Percentiles rank a stretch among this genome's conserved stretches.
These are phyloP conservation scores for Schizophyllum commune DNA, from an alignment of 1,284 basidiomycete species.

Conservation along the genomic window DNA sequence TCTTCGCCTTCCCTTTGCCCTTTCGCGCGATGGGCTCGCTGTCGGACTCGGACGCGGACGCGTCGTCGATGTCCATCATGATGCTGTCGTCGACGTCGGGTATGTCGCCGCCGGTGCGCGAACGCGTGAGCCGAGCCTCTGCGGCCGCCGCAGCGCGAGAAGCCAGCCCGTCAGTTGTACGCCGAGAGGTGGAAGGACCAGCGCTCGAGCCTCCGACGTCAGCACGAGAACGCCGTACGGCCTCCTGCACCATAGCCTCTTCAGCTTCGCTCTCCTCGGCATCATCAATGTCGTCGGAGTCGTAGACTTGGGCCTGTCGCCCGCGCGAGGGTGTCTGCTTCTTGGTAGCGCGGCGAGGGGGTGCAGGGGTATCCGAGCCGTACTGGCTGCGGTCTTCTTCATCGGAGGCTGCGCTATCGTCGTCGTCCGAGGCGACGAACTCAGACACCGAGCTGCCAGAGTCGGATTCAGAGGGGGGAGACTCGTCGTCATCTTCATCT, in stretches of 20 bases:
- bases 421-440: conserved; percentile 37
- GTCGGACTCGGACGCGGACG: conserved; percentile 25
- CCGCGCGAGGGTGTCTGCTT: background rate
- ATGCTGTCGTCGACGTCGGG: conserved; percentile 22
- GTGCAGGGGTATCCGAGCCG: background rate
- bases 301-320: conserved; percentile 7
- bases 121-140: conserved; percentile 38
- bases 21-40: conserved; percentile 25
- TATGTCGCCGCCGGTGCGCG: conserved; percentile 21
- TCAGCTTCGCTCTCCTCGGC: conserved; percentile 37
- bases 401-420: conserved; percentile 18
- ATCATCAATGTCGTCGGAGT: conserved; percentile 17
- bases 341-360: background rate
- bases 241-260: conserved; percentile 46
- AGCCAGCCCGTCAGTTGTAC: conserved; percentile 26
- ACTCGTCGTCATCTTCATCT: conserved; percentile 31
- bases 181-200: conserved; percentile 27
- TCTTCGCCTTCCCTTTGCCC: conserved; percentile 25
- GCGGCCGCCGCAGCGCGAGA: conserved; percentile 45
- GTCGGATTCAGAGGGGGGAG: conserved; percentile 31
- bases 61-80: conserved; percentile 18
- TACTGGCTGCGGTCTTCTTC: conserved; percentile 11
- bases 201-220: conserved; percentile 21
- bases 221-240: conserved; percentile 41
- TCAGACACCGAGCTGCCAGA: conserved; percentile 54